Percentiles rank a stretch among this genome's conserved stretches.
Evolutionary conservation across 2,329 filamentous ascomycete genomes (phyloP).

Genomic region (Cryphonectria japonica): DNA sequence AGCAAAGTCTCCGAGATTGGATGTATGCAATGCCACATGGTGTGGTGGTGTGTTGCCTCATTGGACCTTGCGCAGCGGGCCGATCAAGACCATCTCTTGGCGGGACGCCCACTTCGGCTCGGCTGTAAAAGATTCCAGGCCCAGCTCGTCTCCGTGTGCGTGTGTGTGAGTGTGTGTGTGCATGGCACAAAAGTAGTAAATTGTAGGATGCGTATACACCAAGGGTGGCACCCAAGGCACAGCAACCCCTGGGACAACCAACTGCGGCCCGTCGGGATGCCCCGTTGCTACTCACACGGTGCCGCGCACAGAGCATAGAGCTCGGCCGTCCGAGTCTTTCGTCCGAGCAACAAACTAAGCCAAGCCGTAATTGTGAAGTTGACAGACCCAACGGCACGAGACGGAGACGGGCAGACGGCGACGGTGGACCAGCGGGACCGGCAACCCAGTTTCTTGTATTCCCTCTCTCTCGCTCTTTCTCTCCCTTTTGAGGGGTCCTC

Average conservation of each 20-base stretch:
- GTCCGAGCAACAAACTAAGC: not conserved
- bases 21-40: not conserved
- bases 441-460: not conserved
- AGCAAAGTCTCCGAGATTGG: not conserved
- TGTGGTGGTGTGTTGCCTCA: not conserved
- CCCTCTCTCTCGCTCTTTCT: no score
- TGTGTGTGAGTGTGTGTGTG: not conserved
- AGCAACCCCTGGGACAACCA: not conserved
- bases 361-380: not conserved
- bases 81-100: not conserved
- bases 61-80: not conserved
- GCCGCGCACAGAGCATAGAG: not conserved
- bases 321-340: conserved; percentile 1
- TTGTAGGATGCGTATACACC: not conserved
- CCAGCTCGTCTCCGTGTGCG: not conserved
- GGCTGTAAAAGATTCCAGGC: not conserved
- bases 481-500: not conserved
- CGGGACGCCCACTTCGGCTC: not conserved
- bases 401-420: not conserved
- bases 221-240: not conserved
- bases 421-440: not conserved
- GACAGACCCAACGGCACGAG: not conserved
- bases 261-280: not conserved
- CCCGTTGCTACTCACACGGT: not conserved
- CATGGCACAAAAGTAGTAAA: no score